phyloP scores from a whole-genome alignment of 768 basidiomycete species.

The Lactarius psammicola region DNA sequence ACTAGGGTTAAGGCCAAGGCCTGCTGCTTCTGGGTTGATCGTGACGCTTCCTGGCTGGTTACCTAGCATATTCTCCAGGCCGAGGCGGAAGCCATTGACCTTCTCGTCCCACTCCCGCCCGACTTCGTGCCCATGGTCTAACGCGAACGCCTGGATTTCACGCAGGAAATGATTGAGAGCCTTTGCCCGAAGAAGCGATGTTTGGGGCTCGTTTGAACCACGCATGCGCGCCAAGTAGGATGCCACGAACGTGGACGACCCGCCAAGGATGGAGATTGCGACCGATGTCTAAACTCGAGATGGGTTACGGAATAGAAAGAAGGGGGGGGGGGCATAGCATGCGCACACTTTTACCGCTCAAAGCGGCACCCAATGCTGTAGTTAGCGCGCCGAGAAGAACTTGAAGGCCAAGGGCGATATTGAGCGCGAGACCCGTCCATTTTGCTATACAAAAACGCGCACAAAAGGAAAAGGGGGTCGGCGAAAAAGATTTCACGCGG shows the following conservation, averaged over 20 bases:
- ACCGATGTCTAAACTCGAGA: slow-evolving; percentile 36
- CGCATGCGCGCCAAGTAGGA: slow-evolving; percentile 69
- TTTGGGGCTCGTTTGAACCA: slow-evolving; percentile 67
- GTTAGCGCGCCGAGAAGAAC: slow-evolving; percentile 33
- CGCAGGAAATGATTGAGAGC: slow-evolving; percentile 68
- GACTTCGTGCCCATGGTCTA: slow-evolving; percentile 50
- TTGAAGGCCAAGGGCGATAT: slow-evolving; percentile 33
- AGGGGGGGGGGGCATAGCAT: no score
- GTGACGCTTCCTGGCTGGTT: slow-evolving; percentile 33
- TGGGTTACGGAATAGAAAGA: not conserved
- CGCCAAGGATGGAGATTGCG: slow-evolving; percentile 47
- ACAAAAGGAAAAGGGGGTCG: not conserved
- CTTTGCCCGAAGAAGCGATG: slow-evolving; percentile 51
- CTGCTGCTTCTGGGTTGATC: not conserved
- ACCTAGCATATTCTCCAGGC: slow-evolving; percentile 51
- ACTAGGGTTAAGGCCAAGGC: not conserved
- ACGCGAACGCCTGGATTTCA: slow-evolving; percentile 53
- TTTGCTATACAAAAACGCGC: slow-evolving; percentile 16
- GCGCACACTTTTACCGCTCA: slow-evolving; percentile 28
- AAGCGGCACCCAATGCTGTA: slow-evolving; percentile 32
- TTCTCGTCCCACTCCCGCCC: slow-evolving; percentile 38
- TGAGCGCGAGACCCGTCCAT: slow-evolving; percentile 20
- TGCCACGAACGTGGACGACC: slow-evolving; percentile 65
- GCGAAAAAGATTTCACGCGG: not conserved
- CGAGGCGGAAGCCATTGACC: slow-evolving; percentile 38